Base-by-base conservation (phyloP, 257 asterid species). In the Mentha longifolia region DNA sequence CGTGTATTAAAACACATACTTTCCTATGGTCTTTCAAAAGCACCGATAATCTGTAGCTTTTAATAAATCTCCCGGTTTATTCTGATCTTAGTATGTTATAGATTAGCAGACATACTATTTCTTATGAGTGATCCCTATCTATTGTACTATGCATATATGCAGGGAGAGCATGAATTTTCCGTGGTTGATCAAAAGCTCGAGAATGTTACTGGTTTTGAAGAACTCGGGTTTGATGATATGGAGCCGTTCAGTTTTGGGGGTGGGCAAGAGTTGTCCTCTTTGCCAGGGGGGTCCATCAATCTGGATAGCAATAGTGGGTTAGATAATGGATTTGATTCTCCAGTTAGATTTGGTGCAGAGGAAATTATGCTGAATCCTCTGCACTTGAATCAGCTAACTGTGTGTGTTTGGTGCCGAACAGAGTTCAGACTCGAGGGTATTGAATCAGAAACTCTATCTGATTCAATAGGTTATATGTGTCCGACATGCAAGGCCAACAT, bases 391-490 rank as follows among this genome's bases (percentile, higher is more conserved):
- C 96, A 81, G 81, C 77, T 95, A 65, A 95, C 97, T 7, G 84
- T 92, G 71, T 95, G 99, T 47, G 98, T 95, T 49, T 95, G 99
- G 99, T 95, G 99, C 81, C 80, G 95, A 84, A 60, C 90, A 31
- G 97, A 95, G 82, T 95, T 95, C 83, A 87, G 73, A 74, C 89
- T 88, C 62, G 98, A 95, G 65, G 89, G 89, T 16, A 77, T 85
- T 67, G 95, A 87, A 71, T 73, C 92, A 39, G 99, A 88, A 85
- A 60, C 87, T 70, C 95, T 87, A 61, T 87, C 95, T 25, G 98
- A 89, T 79, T 89, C 98, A 54, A 92, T 95, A 76, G 99, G 98
- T 39, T 95, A 88, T 62, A 95, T 95, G 98, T 95, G 99, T 74
- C 97, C 97, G 58, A 84, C 90, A 12, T 95, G 99, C 94, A 95